phyloP scores from a whole-genome alignment of 176 grass and related monocot species.

The Bolboschoenus planiculmis region DNA sequence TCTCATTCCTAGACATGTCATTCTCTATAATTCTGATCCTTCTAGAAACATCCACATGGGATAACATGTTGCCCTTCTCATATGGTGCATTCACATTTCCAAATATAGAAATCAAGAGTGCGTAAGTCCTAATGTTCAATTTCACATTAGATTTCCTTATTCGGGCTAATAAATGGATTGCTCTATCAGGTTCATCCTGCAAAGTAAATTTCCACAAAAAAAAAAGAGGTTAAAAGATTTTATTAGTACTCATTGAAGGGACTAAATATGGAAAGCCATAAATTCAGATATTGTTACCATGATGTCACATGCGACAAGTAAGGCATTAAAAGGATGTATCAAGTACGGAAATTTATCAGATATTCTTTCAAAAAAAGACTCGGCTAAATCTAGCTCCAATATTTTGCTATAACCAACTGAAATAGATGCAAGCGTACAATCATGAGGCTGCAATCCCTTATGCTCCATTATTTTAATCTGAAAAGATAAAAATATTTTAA shows the following conservation, averaged over 20 bases:
- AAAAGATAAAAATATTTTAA: slow-evolving; percentile 14
- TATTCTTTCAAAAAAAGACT: slow-evolving; percentile 52
- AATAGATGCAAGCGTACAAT: slow-evolving; percentile 48
- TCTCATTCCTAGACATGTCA: slow-evolving; percentile 70
- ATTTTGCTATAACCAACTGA: slow-evolving; percentile 51
- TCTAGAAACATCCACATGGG: slow-evolving; percentile 71
- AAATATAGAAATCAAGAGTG: slow-evolving; percentile 74
- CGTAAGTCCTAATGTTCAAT: slow-evolving; percentile 54
- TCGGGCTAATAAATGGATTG: slow-evolving; percentile 53
- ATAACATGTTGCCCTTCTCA: slow-evolving; percentile 82
- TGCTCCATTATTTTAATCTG: slow-evolving; percentile 64
- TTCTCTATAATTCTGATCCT: slow-evolving; percentile 69
- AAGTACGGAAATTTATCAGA: slow-evolving; percentile 44
- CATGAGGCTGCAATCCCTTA: slow-evolving; percentile 41
- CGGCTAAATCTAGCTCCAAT: slow-evolving; percentile 66
- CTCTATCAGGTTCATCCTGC: slow-evolving; percentile 80
- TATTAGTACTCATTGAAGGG: slow-evolving; percentile 10
- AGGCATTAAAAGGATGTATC: slow-evolving; percentile 42
- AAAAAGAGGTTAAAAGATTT: not conserved
- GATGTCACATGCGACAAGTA: slow-evolving; percentile 58
- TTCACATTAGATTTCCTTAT: slow-evolving; percentile 66
- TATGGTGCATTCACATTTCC: slow-evolving; percentile 63
- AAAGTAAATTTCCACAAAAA: slow-evolving; percentile 19
- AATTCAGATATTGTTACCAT: slow-evolving; percentile 47
- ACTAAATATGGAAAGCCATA: not conserved